Evolutionary conservation across 805 yeast species (phyloP).

Genomic region (Lachancea sp.): DNA sequence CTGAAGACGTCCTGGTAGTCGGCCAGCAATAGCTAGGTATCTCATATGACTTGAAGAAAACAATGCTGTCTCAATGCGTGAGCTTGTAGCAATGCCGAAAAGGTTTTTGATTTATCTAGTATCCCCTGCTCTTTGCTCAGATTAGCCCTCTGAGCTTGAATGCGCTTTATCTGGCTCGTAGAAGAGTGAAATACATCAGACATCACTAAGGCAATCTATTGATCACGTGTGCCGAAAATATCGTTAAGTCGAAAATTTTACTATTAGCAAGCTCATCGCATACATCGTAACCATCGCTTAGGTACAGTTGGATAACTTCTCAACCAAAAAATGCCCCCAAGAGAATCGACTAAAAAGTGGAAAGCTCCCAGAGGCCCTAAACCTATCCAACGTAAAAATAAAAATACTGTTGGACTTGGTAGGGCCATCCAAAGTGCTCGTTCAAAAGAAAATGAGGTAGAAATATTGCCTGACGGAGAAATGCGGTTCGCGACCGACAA

Average conservation of each 20-base stretch:
- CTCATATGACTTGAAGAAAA: too few species aligned
- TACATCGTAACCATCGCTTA: background rate
- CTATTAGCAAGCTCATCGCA: conserved; percentile 8
- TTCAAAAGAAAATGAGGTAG: conserved; percentile 59
- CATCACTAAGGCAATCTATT: too few species aligned
- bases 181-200: too few species aligned
- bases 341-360: conserved; percentile 61
- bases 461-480: conserved; percentile 77
- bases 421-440: conserved; percentile 73
- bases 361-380: conserved; percentile 90
- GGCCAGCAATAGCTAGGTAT: too few species aligned
- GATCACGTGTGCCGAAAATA: background rate
- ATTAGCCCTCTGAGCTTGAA: too few species aligned
- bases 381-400: conserved; percentile 77
- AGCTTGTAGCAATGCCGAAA: too few species aligned
- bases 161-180: too few species aligned
- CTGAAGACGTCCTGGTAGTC: background rate
- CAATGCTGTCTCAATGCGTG: too few species aligned
- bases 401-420: conserved; percentile 80
- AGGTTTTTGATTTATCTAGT: too few species aligned
- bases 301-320: background rate
- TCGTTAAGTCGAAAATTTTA: conserved; percentile 2
- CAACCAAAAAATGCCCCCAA: conserved; percentile 36
- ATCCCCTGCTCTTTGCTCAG: too few species aligned
- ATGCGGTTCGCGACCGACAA: conserved; percentile 81